Percentiles rank a stretch among this genome's conserved stretches.
Conservation (phyloP, 768 basidiomycete genomes). For the Kwoniella europaea region DNA sequence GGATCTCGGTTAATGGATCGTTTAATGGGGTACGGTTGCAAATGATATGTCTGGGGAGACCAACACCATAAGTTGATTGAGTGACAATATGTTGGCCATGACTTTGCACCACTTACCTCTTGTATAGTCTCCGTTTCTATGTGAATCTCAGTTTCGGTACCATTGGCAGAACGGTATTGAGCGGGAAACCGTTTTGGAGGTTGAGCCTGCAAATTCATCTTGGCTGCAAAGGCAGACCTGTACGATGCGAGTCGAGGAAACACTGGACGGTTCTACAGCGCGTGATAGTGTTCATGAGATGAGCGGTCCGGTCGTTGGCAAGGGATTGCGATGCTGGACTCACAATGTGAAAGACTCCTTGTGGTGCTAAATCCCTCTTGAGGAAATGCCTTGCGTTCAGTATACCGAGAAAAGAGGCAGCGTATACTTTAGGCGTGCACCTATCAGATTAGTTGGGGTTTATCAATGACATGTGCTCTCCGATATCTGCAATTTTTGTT, state of each 20-base stretch:
- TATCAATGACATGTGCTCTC: too few species aligned
- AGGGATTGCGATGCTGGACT: neutral
- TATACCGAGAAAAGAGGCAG: conserved; percentile 4
- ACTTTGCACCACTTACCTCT: conserved; percentile 7
- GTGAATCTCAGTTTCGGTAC: conserved; percentile 19
- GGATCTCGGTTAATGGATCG: conserved; percentile 20
- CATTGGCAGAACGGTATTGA: neutral
- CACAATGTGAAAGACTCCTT: neutral
- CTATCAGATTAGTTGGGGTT: neutral
- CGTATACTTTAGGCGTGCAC: conserved; percentile 20
- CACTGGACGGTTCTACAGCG: neutral
- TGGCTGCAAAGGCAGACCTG: neutral
- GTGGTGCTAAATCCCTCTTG: conserved; percentile 4
- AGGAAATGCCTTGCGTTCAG: conserved; percentile 19
- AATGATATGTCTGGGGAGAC: conserved; percentile 20
- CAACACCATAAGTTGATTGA: neutral
- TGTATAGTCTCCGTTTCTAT: conserved; percentile 26
- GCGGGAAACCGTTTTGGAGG: neutral
- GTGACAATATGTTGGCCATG: too few species aligned
- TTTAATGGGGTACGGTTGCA: conserved; percentile 8
- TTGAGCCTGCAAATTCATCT: neutral
- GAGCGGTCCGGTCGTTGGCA: neutral
- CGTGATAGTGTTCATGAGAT: too few species aligned
- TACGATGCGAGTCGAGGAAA: neutral
- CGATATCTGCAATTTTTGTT: too few species aligned